Base-by-base conservation (phyloP, 805 yeast genomes). In the Wickerhamomyces subpelliculosus region DNA sequence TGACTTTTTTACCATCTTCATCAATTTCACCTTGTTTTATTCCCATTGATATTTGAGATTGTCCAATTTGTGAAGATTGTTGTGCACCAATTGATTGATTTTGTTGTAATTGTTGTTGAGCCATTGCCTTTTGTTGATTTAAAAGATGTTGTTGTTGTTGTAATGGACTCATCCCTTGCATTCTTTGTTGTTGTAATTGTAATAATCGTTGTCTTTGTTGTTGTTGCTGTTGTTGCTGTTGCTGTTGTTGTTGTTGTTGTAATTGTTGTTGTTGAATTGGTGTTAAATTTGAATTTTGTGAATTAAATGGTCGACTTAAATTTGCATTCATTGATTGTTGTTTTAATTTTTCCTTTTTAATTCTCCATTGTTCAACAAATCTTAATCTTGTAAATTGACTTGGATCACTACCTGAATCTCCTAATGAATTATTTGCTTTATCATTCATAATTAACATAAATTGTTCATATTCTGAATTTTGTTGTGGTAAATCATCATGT, bases 401-500 rank as follows among this genome's bases (percentile, higher is more conserved):
- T 19, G 58, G 55, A 34, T 64, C 68, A 22, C 54, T 49, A 10
- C 50, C 45, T 10, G 34, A 7, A 12, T 45, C 46, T 8, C 68
- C 62, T 39, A 58, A 58, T 12, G 64, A 69, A 47, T 51, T 59
- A 37, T 58, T 61, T 29, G 58, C 52, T 37, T 61, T 59, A 36
- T 78, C 82, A 45, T 70, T 72, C 70, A 80, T 64, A 9, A 78
- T 68, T 23, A 80, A 66, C 97, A 90, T 90, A 55, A 88, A 67
- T 54, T 86, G 95, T 59, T 93, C 97, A 62, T 84, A 87, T 46
- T 87, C 94, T 2, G 89, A 78, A 40, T 80, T 75, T 49, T 84
- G 84, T 55, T 87, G 95, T 27, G 79, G 75, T 20, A 68, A 55
- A 45, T 82, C 87, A 52, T 80, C 88, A 49, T 80, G 87, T 32